phyloP scores from a whole-genome alignment of 441 rosid species.

The Gossypium aridum region DNA sequence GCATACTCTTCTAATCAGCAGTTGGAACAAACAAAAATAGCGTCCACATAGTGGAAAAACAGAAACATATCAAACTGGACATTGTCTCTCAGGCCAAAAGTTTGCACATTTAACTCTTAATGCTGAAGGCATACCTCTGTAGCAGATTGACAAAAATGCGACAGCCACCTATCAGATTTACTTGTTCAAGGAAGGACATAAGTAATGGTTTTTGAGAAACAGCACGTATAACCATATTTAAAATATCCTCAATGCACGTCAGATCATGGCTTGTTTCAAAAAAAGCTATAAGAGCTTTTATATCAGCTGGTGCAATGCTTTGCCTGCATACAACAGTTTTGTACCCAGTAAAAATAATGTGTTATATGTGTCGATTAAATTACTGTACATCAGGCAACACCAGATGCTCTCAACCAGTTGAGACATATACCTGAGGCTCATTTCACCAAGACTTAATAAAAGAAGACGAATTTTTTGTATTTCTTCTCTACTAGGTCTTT shows the following conservation, averaged over 20 bases:
- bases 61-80: not conserved
- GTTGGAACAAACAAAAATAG: not conserved
- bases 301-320: slow-evolving; percentile 56
- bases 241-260: slow-evolving; percentile 89
- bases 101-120: slow-evolving; percentile 7
- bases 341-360: slow-evolving; percentile 6
- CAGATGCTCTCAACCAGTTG: not conserved
- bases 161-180: slow-evolving; percentile 78
- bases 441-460: slow-evolving; percentile 92
- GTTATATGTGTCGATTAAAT: slow-evolving; percentile 5
- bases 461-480: slow-evolving; percentile 95
- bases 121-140: slow-evolving; percentile 50
- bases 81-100: not conserved
- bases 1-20: slow-evolving; percentile 1
- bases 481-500: slow-evolving; percentile 87
- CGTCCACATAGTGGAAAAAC: not conserved
- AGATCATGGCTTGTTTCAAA: slow-evolving; percentile 91
- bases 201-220: slow-evolving; percentile 73
- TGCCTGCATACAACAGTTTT: slow-evolving; percentile 52
- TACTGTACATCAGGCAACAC: slow-evolving; percentile 8
- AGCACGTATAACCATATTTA: slow-evolving; percentile 94
- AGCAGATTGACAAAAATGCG: slow-evolving; percentile 92
- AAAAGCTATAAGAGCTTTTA: slow-evolving; percentile 74
- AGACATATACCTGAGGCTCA: slow-evolving; percentile 79
- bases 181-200: slow-evolving; percentile 84